phyloP scores from a whole-genome alignment of 2,329 filamentous ascomycete species.

The Beauveria bassiana region DNA sequence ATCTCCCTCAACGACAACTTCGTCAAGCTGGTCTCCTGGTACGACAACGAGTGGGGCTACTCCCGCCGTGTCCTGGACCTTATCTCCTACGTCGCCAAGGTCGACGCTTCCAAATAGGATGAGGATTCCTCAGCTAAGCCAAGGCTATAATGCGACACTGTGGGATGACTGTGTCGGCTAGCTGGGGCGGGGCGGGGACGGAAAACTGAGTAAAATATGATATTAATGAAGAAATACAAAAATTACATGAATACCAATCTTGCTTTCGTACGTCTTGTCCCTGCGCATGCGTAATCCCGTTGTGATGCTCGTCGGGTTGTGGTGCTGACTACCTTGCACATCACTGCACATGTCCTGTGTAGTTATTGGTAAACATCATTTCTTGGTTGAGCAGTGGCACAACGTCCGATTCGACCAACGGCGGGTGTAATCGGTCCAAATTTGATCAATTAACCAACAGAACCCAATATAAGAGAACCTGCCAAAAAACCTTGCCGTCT shows the following conservation, averaged over 20 bases:
- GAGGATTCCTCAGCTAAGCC: constrained; percentile 10
- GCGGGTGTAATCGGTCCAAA: too few relatives aligned
- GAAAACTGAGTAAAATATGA: constrained; percentile 12
- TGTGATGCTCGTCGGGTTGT: neutral
- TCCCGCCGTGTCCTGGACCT: constrained; percentile 89
- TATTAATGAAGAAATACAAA: constrained; percentile 14
- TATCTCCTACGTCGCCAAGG: constrained; percentile 69
- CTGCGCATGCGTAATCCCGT: too few relatives aligned
- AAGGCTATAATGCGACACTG: constrained; percentile 17
- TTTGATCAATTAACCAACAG: too few relatives aligned
- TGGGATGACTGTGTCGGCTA: constrained; percentile 8
- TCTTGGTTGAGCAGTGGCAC: too few relatives aligned
- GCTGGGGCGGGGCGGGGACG: constrained; percentile 11
- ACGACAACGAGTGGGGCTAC: constrained; percentile 99
- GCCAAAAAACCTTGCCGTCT: too few relatives aligned
- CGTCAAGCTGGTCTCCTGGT: constrained; percentile 97
- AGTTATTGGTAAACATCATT: too few relatives aligned
- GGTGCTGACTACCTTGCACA: too few relatives aligned
- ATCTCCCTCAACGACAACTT: constrained; percentile 98
- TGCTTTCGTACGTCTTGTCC: neutral
- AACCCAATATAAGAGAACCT: too few relatives aligned
- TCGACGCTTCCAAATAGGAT: constrained; percentile 52
- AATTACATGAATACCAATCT: constrained; percentile 6
- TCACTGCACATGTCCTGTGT: too few relatives aligned
- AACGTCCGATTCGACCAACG: too few relatives aligned